Base-by-base conservation (phyloP, 768 basidiomycete species). In the Dendrothele bispora region DNA sequence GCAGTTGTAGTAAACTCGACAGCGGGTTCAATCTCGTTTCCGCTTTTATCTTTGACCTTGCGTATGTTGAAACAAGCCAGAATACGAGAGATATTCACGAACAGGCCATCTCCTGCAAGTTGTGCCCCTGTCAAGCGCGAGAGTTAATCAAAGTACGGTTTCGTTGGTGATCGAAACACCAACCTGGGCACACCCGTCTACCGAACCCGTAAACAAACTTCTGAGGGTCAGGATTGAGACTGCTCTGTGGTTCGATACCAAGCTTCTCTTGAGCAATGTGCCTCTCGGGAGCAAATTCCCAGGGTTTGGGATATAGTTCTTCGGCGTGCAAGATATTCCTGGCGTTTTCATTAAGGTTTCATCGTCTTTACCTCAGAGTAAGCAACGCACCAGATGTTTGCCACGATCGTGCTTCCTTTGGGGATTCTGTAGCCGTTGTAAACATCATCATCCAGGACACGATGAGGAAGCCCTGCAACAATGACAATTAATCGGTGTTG, bases 1-100 rank as follows among this genome's bases (percentile, higher is more conserved):
- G 60, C 61, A 22, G 63, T 66, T 7, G 56, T 39, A 4, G 64
- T 67, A 44, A 65, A 68, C 25, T 61, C 55, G 15, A 68, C 38
- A 24, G 50, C 43, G 2, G 61, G 56, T 5, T 20, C 39, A n/a
- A n/a, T 1, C 39, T 30, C 25, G 26, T 37, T 8, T 54, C 50
- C 3, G 39, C 35, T n/a, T 63, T 57, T 7, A 65, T 52, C 10
- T 49, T 41, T 14, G n/a, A n/a, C n/a, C n/a, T n/a, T n/a, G n/a
- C n/a, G n/a, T n/a, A 70, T 61, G 26, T 57, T 27, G 38, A 68
- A 70, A 27, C 58, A 41, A 2, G 58, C 54, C 24, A 69, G 51
- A 32, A 70, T 60, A 29, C 54, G 58, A 2, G 66, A 65, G 63
- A 70, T 67, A 24, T 50, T 57, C 17, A 69, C 43, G 25, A 70